phyloP scores from a whole-genome alignment of 2,329 filamentous ascomycete species.

The Alternaria novae-zelandiae region DNA sequence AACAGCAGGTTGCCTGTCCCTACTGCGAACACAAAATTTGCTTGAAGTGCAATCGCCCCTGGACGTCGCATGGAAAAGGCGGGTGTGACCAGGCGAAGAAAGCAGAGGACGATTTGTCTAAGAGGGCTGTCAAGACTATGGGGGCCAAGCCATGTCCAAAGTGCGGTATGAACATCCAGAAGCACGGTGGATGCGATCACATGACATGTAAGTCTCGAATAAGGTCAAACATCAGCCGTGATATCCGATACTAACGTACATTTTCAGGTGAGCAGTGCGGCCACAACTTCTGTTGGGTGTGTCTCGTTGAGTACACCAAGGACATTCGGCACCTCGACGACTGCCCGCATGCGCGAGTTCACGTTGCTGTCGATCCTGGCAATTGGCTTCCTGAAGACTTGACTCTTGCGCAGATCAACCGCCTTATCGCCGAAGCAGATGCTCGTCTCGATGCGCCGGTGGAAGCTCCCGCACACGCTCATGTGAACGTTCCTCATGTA shows the following conservation, averaged over 20 bases:
- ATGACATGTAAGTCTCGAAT: slow-evolving; percentile 27
- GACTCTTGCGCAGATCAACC: slow-evolving; percentile 9
- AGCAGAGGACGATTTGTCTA: slow-evolving; percentile 23
- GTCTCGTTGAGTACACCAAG: slow-evolving; percentile 14
- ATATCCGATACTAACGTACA: background rate
- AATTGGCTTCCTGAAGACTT: slow-evolving; percentile 17
- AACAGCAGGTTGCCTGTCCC: slow-evolving; percentile 28
- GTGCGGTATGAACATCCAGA: slow-evolving; percentile 34
- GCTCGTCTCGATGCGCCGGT: background rate
- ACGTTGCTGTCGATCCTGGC: slow-evolving; percentile 17
- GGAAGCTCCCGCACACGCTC: background rate
- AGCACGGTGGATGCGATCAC: slow-evolving; percentile 35
- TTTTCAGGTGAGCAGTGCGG: slow-evolving; percentile 18
- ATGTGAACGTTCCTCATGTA: background rate
- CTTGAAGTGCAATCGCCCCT: slow-evolving; percentile 27
- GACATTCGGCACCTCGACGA: slow-evolving; percentile 5
- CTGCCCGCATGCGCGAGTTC: slow-evolving; percentile 14
- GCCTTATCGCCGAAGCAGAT: slow-evolving; percentile 1
- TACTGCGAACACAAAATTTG: slow-evolving; percentile 30
- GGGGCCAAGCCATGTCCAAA: slow-evolving; percentile 36
- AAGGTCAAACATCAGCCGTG: background rate
- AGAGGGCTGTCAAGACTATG: slow-evolving; percentile 22
- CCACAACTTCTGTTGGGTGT: slow-evolving; percentile 34
- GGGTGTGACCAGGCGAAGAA: slow-evolving; percentile 23
- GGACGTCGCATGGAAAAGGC: slow-evolving; percentile 14